Evolutionary conservation across 2,329 filamentous ascomycete genomes (phyloP), one percentile per base, ranked within the genome.

Genomic region (Aureobasidium sp.): DNA sequence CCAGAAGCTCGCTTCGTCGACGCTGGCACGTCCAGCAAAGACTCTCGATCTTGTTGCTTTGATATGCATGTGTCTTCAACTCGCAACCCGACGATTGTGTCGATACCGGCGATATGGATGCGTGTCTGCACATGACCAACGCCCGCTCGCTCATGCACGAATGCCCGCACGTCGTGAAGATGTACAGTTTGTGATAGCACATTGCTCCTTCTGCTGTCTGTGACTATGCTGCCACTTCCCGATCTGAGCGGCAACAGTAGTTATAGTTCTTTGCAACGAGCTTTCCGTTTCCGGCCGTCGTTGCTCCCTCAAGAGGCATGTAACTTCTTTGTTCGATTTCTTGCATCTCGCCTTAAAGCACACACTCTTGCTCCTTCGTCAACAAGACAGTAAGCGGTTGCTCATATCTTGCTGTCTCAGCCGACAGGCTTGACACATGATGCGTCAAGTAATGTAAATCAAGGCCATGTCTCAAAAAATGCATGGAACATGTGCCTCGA

Each of bases 81-180:
- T 67, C 65, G 67, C 72, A 74, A 11, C 61, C 63, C 22, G 57
- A 64, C 12, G 68, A 69, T 62, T 61, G 68, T 9, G 64, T 64
- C 34, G 62, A 45, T 37, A 44, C 56, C 14, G 69, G 66, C 25
- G 66, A 63, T 52, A 65, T 63, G n/a, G 67, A 67, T 17, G 70
- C 68, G 56, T 69, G 61, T 34, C 67, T 68, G 65, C 76, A 79
- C 60, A 67, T 69, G 37, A 71, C 66, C 36, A 77, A 62, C 5
- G 75, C 75, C 15, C 62, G 66, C 0, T 67, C 63, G 39, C 72
- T 70, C 62, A 72, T 71, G 14, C 67, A 68, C 17, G 73, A 72
- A 67, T 79, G 77, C 22, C 77, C 76, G 68, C 77, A 79, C 36
- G 69, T 71, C 8, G 72, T 63, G 67, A 76, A 78, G 62, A 78